Evolutionary conservation across 1,139 yeast species (phyloP).

Genomic region (Yamadazyma jaroonii): DNA sequence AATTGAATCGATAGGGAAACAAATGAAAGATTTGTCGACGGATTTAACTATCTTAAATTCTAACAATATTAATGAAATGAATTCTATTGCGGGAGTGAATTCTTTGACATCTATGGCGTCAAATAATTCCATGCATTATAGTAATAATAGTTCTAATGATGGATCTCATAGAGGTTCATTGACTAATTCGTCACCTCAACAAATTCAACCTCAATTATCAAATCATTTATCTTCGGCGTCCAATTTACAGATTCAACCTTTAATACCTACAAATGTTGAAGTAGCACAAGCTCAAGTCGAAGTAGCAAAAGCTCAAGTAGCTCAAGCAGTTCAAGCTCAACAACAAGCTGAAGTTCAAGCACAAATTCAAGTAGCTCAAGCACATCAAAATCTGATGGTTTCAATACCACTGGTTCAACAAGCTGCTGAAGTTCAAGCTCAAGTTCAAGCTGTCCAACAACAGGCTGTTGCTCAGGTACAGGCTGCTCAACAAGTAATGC

Average conservation of each 20-base stretch:
- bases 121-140: not conserved
- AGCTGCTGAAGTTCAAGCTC: constrained; percentile 2
- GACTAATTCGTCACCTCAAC: not conserved
- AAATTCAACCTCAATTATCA: not conserved
- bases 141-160: not conserved
- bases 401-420: not conserved
- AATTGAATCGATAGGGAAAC: constrained; percentile 16
- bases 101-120: not conserved
- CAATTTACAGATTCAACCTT: not conserved
- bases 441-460: constrained; percentile 1
- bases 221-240: not conserved
- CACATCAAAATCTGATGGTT: constrained; percentile 2
- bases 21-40: constrained; percentile 16
- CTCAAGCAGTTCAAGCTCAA: constrained; percentile 5
- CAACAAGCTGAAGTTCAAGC: constrained; percentile 3
- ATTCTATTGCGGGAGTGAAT: not conserved
- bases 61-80: too few relatives aligned
- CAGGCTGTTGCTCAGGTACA: constrained; percentile 1
- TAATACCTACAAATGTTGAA: not conserved
- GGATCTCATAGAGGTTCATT: not conserved
- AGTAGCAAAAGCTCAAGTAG: constrained; percentile 5
- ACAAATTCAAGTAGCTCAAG: constrained; percentile 7
- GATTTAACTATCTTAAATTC: constrained; percentile 15
- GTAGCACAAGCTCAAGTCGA: constrained; percentile 3
- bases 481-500: not conserved